These are phyloP conservation scores for Sporobolomyces pararoseus DNA, from an alignment of 768 basidiomycete genomes.

Conservation along the genomic window DNA sequence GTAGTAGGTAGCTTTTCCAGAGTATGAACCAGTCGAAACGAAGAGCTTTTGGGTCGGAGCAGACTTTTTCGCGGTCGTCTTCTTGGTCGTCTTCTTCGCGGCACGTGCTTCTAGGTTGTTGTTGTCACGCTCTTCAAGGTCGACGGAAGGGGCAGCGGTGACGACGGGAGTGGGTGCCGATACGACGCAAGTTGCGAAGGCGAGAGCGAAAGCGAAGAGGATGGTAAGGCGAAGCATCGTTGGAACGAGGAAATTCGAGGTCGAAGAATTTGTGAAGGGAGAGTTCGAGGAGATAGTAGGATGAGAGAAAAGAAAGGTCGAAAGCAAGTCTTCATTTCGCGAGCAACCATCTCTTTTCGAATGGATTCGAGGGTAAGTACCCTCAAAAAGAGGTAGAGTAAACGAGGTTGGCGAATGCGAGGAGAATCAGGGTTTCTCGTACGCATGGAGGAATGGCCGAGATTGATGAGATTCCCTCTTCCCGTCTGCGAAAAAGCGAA, in stretches of 20 bases:
- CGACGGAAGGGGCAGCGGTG: background rate
- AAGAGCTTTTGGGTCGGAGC: background rate
- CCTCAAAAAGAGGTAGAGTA: slow-evolving; percentile 6
- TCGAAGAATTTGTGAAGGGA: background rate
- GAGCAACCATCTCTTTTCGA: background rate
- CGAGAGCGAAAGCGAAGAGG: slow-evolving; percentile 13
- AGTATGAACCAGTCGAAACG: slow-evolving; percentile 15
- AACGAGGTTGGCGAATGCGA: background rate
- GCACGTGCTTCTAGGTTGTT: slow-evolving; percentile 1
- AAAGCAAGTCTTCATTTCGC: too few relatives aligned
- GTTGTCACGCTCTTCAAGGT: slow-evolving; percentile 16
- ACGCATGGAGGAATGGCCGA: slow-evolving; percentile 1
- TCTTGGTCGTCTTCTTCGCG: slow-evolving; percentile 2
- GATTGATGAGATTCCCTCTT: too few relatives aligned
- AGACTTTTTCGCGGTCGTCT: background rate
- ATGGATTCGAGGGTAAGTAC: background rate
- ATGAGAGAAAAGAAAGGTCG: background rate
- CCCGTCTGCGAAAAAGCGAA: background rate
- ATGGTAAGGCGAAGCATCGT: slow-evolving; percentile 22
- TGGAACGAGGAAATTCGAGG: background rate
- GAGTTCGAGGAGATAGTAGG: background rate
- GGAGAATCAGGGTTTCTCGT: background rate
- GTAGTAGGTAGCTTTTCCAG: slow-evolving; percentile 57
- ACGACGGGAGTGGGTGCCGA: slow-evolving; percentile 5
- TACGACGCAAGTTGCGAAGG: slow-evolving; percentile 18